These are phyloP conservation scores for Teunomyces kruisii DNA, from an alignment of 805 yeast genomes.

Conservation along the genomic window DNA sequence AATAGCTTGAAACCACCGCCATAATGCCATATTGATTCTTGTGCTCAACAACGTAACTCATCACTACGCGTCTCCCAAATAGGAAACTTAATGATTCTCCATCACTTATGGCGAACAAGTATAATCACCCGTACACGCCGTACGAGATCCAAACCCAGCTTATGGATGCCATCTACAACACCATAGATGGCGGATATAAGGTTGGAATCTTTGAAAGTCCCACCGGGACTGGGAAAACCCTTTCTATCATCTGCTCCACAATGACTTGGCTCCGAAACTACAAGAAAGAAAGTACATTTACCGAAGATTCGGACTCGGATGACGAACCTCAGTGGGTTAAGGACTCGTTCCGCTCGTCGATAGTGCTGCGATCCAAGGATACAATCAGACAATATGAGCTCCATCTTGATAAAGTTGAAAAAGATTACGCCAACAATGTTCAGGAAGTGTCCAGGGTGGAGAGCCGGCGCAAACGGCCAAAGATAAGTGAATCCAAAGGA, in stretches of 20 bases:
- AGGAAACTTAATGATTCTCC: background rate
- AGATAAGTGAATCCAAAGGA: background rate
- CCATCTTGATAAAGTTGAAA: constrained; percentile 35
- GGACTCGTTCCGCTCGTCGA: constrained; percentile 32
- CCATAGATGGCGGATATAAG: constrained; percentile 54
- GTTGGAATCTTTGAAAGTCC: constrained; percentile 89
- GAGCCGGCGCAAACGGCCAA: constrained; percentile 8
- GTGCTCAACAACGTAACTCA: background rate
- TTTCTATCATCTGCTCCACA: constrained; percentile 81
- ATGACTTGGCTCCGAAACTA: constrained; percentile 76
- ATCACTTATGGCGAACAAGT: constrained; percentile 19
- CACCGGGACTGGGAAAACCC: constrained; percentile 92
- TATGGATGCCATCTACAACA: constrained; percentile 72
- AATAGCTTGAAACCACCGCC: too few species aligned
- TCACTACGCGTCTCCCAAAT: constrained; percentile 3
- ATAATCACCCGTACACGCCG: constrained; percentile 79
- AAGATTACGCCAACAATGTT: constrained; percentile 17
- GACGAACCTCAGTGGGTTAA: constrained; percentile 74
- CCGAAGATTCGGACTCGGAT: constrained; percentile 30
- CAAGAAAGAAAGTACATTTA: constrained; percentile 25
- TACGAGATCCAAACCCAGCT: constrained; percentile 74
- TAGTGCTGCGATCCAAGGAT: constrained; percentile 25
- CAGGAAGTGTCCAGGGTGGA: constrained; percentile 13
- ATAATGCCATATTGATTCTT: too few species aligned
- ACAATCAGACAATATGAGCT: constrained; percentile 40